Conservation (phyloP, 768 basidiomycete genomes). For the Hygrocybe punicea region DNA sequence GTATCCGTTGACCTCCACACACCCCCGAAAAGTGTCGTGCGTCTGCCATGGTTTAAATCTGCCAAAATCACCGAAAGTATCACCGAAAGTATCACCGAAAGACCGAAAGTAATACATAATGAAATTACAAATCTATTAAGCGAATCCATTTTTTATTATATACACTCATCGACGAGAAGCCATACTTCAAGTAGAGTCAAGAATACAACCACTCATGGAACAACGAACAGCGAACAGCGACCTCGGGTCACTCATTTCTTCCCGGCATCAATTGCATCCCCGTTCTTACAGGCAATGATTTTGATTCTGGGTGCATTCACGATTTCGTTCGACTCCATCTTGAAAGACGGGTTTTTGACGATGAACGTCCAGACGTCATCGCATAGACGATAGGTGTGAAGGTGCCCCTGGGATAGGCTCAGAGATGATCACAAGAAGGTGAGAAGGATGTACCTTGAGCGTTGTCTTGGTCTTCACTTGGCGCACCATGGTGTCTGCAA, state of each 20-base stretch:
- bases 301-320: conserved; percentile 79
- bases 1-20: conserved; percentile 18
- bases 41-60: no score
- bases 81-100: no score
- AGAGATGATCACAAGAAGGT: conserved; percentile 1
- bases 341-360: conserved; percentile 87
- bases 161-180: no score
- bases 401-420: conserved; percentile 59
- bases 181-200: no score
- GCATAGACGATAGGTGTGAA: conserved; percentile 88
- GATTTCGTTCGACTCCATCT: conserved; percentile 89
- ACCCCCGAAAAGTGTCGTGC: background rate
- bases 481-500: conserved; percentile 89
- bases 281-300: conserved; percentile 98
- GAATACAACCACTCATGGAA: background rate
- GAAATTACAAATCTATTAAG: no score
- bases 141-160: no score
- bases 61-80: no score
- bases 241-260: conserved; percentile 53
- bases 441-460: conserved; percentile 63
- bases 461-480: conserved; percentile 93
- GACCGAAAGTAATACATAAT: no score
- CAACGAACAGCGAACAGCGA: background rate
- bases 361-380: conserved; percentile 99
- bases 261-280: conserved; percentile 77